These are phyloP conservation scores for Carallia pectinifolia DNA, from an alignment of 345 rosid genomes.

Conservation along the genomic window DNA sequence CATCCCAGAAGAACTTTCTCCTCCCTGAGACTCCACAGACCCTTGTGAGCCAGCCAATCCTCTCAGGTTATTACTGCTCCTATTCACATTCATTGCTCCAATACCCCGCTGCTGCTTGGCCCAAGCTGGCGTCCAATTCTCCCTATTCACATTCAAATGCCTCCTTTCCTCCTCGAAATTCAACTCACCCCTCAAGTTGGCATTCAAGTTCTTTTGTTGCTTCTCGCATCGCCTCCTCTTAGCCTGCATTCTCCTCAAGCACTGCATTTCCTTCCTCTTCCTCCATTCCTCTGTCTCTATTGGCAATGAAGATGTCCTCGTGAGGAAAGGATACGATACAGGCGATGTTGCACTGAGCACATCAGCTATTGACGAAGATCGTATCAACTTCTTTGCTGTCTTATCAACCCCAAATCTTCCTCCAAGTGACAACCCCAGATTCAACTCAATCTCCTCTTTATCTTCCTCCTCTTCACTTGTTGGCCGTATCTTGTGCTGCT, in stretches of 20 bases:
- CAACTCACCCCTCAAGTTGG: constrained; percentile 24
- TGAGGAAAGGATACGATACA: constrained; percentile 45
- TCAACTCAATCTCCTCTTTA: constrained; percentile 62
- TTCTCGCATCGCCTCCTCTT: constrained; percentile 79
- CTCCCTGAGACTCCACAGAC: constrained; percentile 57
- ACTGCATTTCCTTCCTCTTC: constrained; percentile 86
- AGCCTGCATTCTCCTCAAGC: constrained; percentile 76
- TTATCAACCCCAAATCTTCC: constrained; percentile 90
- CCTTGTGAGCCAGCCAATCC: constrained; percentile 43
- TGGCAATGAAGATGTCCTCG: constrained; percentile 79
- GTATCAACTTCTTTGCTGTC: constrained; percentile 45
- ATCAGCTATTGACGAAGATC: constrained; percentile 77
- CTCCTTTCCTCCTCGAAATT: constrained; percentile 37
- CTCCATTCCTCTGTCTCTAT: constrained; percentile 88
- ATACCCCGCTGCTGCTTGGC: constrained; percentile 5
- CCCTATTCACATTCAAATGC: constrained; percentile 25
- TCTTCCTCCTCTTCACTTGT: constrained; percentile 28
- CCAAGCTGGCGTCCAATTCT: constrained; percentile 21
- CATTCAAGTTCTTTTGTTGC: constrained; percentile 50
- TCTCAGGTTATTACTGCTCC: constrained; percentile 29
- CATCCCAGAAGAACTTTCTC: constrained; percentile 49
- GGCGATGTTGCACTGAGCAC: constrained; percentile 17
- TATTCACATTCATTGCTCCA: constrained; percentile 26
- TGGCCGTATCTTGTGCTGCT: constrained; percentile 6
- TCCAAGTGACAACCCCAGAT: constrained; percentile 80